These are phyloP conservation scores for Globisporangium apiculatum DNA, from an alignment of 352 stramenopile genomes.

Conservation along the genomic window DNA sequence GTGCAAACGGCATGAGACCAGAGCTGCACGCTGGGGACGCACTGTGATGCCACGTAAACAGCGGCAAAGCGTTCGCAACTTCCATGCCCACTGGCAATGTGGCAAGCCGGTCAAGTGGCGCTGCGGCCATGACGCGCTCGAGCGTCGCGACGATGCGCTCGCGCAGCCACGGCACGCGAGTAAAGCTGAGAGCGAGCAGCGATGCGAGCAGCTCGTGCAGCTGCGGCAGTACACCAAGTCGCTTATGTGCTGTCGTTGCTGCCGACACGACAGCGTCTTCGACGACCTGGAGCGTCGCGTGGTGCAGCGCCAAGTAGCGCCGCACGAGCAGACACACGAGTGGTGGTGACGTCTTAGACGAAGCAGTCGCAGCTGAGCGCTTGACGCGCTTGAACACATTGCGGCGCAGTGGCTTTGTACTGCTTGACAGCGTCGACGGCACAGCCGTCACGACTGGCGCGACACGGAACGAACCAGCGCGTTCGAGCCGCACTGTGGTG, in stretches of 20 bases:
- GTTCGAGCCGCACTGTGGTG: constrained; percentile 12
- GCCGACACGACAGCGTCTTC: constrained; percentile 22
- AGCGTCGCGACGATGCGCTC: constrained; percentile 42
- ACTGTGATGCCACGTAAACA: constrained; percentile 50
- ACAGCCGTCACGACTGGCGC: constrained; percentile 6
- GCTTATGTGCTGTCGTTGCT: background rate
- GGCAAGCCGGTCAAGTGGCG: background rate
- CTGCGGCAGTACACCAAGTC: background rate
- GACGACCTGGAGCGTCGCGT: constrained; percentile 48
- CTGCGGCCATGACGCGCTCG: constrained; percentile 19
- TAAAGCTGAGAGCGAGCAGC: constrained; percentile 41
- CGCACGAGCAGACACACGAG: constrained; percentile 43
- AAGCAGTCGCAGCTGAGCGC: constrained; percentile 9
- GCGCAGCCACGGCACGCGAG: constrained; percentile 45
- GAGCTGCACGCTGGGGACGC: constrained; percentile 48
- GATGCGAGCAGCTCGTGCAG: constrained; percentile 27
- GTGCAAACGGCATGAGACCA: constrained; percentile 30
- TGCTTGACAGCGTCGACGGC: constrained; percentile 6
- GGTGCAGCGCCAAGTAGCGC: constrained; percentile 53
- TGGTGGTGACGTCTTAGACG: constrained; percentile 11
- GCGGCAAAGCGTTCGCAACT: background rate
- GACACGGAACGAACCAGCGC: constrained; percentile 8
- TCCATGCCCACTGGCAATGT: constrained; percentile 15
- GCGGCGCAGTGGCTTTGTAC: constrained; percentile 3
- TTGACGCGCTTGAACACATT: constrained; percentile 17